Conservation (phyloP, 78 protist species). For the Polysphondylium violaceum region DNA sequence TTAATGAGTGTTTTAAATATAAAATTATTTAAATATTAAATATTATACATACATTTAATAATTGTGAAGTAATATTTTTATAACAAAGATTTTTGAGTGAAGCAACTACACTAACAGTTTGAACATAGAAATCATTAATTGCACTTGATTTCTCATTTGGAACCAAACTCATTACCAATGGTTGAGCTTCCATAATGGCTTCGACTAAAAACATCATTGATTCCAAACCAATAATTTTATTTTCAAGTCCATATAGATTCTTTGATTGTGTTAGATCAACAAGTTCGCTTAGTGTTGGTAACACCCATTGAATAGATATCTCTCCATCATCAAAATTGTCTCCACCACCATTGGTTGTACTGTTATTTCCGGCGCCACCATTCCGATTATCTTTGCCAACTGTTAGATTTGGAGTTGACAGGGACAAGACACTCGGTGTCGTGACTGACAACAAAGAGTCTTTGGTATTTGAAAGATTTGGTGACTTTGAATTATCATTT, state of each 20-base stretch:
- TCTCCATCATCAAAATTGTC: constrained; percentile 10
- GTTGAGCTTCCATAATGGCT: constrained; percentile 68
- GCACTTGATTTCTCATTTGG: constrained; percentile 42
- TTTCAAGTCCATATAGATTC: constrained; percentile 42
- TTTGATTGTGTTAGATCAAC: constrained; percentile 21
- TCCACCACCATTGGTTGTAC: not conserved
- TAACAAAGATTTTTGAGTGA: constrained; percentile 53
- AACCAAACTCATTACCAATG: constrained; percentile 43
- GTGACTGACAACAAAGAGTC: constrained; percentile 1
- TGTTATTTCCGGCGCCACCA: not conserved
- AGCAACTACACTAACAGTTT: constrained; percentile 68
- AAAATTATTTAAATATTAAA: not conserved
- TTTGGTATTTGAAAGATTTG: constrained; percentile 4
- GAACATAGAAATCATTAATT: constrained; percentile 38
- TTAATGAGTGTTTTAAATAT: not conserved
- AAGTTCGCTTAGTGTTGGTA: constrained; percentile 35
- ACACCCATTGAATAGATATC: constrained; percentile 66
- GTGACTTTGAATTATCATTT: constrained; percentile 33
- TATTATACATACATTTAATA: constrained; percentile 15
- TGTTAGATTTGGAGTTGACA: constrained; percentile 20
- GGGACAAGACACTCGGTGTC: too few species aligned
- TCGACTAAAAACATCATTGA: constrained; percentile 80
- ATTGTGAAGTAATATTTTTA: constrained; percentile 60
- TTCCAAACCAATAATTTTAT: constrained; percentile 65
- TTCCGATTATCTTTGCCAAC: not conserved